These are phyloP conservation scores for Monilinia vaccinii-corymbosi DNA, from an alignment of 2,329 filamentous ascomycete species.

Conservation along the genomic window DNA sequence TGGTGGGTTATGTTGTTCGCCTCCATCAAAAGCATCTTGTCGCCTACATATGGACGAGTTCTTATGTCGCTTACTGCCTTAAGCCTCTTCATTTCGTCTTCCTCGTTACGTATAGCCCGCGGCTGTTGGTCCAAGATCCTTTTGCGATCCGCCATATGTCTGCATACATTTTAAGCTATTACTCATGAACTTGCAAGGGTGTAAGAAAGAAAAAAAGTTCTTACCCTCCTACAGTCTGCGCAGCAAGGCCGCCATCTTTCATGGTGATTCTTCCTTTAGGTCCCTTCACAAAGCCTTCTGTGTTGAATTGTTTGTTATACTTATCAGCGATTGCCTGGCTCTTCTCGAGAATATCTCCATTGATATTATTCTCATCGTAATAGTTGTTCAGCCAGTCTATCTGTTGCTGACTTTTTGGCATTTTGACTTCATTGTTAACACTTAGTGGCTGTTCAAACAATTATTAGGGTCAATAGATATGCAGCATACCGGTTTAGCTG, in stretches of 20 bases:
- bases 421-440: neutral
- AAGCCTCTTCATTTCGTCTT: neutral
- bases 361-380: neutral
- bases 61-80: neutral
- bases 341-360: neutral
- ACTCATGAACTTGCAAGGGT: too few species aligned
- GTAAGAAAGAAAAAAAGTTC: neutral
- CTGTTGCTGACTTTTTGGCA: neutral
- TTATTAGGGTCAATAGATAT: neutral
- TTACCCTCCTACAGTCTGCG: neutral
- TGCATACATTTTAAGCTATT: neutral
- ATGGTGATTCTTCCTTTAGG: neutral
- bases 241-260: neutral
- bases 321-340: neutral
- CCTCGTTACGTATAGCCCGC: neutral
- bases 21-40: neutral
- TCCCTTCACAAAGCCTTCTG: neutral
- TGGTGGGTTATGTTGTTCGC: neutral
- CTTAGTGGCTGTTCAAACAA: neutral
- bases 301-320: neutral
- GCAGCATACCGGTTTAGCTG: neutral
- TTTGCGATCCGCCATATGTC: neutral
- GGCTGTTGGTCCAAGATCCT: neutral
- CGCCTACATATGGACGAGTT: neutral
- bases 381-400: neutral